Conservation (phyloP, 495 filamentous ascomycete genomes). For the Cryomyces antarcticus region DNA sequence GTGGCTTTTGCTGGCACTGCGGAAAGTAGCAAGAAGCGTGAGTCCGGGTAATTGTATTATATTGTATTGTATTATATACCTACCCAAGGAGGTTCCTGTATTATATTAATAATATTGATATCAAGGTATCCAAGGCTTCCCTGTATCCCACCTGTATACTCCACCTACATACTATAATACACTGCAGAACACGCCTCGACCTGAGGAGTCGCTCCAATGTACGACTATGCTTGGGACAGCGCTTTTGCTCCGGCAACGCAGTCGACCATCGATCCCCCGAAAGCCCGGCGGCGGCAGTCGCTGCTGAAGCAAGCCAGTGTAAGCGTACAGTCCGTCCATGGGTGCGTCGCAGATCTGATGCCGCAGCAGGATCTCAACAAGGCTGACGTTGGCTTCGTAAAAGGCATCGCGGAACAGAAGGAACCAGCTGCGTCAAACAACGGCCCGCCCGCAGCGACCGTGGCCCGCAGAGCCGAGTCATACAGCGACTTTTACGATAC, state of each 20-base stretch:
- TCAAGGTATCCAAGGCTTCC: too few relatives aligned
- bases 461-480: conserved; percentile 48
- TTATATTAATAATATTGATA: too few relatives aligned
- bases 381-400: conserved; percentile 23
- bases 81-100: too few relatives aligned
- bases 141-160: too few relatives aligned
- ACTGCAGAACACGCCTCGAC: too few relatives aligned
- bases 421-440: conserved; percentile 29
- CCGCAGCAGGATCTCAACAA: conserved; percentile 20
- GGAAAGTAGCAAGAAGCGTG: too few relatives aligned
- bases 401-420: conserved; percentile 22
- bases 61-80: too few relatives aligned
- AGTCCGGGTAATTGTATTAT: too few relatives aligned
- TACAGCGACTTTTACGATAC: conserved; percentile 54
- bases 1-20: too few relatives aligned
- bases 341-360: conserved; percentile 17
- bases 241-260: conserved; percentile 34
- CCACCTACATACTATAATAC: too few relatives aligned
- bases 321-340: conserved; percentile 15
- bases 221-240: conserved; percentile 57
- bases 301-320: conserved; percentile 52
- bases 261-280: conserved; percentile 24
- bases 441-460: conserved; percentile 39
- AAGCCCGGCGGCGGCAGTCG: conserved; percentile 39
- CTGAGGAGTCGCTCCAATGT: conserved; percentile 24